Base-by-base conservation (phyloP, 441 rosid species). In the Dalechampia spathulata region DNA sequence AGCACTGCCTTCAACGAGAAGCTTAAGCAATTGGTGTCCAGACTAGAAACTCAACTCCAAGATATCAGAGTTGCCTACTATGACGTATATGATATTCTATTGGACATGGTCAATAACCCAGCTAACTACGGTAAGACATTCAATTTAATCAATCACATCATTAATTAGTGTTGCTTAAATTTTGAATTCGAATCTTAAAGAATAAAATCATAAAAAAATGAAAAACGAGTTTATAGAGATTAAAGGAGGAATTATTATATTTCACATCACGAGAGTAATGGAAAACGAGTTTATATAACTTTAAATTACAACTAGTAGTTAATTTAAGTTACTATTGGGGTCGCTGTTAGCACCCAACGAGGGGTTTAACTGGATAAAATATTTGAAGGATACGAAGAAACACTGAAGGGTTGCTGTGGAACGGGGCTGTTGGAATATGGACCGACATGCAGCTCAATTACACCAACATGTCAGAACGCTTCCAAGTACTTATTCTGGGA, bases 321-420 rank as follows among this genome's bases (percentile, higher is more conserved):
- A n/a, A n/a, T n/a, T n/a, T n/a, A n/a, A n/a, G n/a, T n/a, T n/a
- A n/a, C n/a, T n/a, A n/a, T n/a, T n/a, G n/a, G n/a, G n/a, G n/a
- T n/a, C n/a, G n/a, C n/a, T n/a, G n/a, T n/a, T n/a, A n/a, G n/a
- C n/a, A n/a, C n/a, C n/a, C n/a, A 30, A 30, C 4, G 8, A 30
- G 34, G 34, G 8, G 4, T 30, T 30, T 30, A 3, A 3, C 8
- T 30, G 34, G 4, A 30, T 30, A 4, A 3, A 30, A 3, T 30
- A 30, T 30, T 26, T 41, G 16, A 11, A 41, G 39, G 48, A 10
- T 55, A n/a, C 25, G 32, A 52, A 15, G 10, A 36, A 38, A 38
- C 57, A 8, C 30, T 22, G 3, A 52, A 14, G 23, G 57, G 57
- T 20, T 52, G 57, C 6, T 52, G 57, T 7, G 57, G 57, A 3